Evolutionary conservation across 1,139 yeast genomes (phyloP), one percentile per base, ranked within the genome.

Genomic region (Geotrichum carabidarum): DNA sequence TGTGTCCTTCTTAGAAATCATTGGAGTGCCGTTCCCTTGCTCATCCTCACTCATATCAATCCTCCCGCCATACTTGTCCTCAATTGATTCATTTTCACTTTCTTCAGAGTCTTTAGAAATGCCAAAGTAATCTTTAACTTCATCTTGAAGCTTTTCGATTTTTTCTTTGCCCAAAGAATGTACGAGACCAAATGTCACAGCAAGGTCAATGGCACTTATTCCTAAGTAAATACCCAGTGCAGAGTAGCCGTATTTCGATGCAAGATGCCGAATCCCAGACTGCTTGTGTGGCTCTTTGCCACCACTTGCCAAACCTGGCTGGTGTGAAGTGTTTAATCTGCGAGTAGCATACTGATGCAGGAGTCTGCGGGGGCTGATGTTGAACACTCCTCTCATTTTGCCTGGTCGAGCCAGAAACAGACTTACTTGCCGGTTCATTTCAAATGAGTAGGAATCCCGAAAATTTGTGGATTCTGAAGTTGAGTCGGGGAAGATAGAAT

Each of bases 241-340:
- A 8, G 95, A 81, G 73, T 84, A 88, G 0, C 99, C 99, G 68
- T 93, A 93, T 66, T 86, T 86, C 65, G 86, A 84, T 68, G 88
- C 79, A 59, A 93, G 74, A 4, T 81, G 85, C 68, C 81, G 86
- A 54, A 89, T 72, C 44, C 56, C 63, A 4, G 41, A 51, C 8
- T 48, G 38, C 18, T 46, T 47, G 7, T 8, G 43, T 12, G 50
- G 37, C 30, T 12, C 15, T 14, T 12, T 30, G 17, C 46, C 46
- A 9, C 11, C 17, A 5, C 22, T 8, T 11, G 36, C 36, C 11
- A 4, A 9, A 8, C 11, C 36, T 11, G 36, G 5, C 27, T 22
- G 27, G 27, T 22, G 27, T 3, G 27, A 22, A 22, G 27, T 22
- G 27, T 22, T 22, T 22, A 5, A 3, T 22, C 27, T 22, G 4